Conservation (phyloP, 2,329 filamentous ascomycete genomes). For the Ophiostoma australiae region DNA sequence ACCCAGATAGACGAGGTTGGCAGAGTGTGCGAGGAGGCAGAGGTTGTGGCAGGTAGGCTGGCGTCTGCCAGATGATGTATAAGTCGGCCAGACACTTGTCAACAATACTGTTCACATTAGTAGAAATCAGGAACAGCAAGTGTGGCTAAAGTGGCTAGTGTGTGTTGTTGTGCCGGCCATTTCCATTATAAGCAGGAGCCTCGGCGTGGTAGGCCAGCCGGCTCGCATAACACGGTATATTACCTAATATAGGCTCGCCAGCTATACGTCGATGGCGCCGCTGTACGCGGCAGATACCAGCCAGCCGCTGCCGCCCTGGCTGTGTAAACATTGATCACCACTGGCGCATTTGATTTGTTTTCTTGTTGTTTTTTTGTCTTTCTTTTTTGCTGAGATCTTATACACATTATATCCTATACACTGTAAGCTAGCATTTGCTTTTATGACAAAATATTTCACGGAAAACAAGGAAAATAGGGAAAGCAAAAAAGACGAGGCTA, state of each 20-base stretch:
- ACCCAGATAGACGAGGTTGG: neutral
- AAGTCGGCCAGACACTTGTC: neutral
- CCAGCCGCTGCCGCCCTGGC: neutral
- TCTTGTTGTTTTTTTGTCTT: conserved; percentile 22
- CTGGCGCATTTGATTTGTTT: conserved; percentile 11
- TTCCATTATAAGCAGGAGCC: neutral
- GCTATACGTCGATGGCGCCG: neutral
- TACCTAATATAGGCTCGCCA: neutral
- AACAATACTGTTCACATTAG: neutral
- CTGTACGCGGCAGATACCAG: neutral
- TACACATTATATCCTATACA: conserved; percentile 30
- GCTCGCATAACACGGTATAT: neutral
- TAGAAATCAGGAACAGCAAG: neutral
- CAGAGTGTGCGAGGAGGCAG: neutral
- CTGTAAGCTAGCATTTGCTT: neutral
- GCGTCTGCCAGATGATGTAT: neutral
- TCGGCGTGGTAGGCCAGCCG: neutral
- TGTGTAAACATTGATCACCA: neutral
- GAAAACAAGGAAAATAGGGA: neutral
- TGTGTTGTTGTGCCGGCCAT: neutral
- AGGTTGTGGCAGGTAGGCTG: neutral
- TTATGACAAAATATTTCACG: neutral
- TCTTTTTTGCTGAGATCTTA: conserved; percentile 29
- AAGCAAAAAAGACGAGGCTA: neutral
- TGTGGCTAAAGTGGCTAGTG: neutral